Evolutionary conservation across 805 yeast genomes (phyloP), one percentile per base, ranked within the genome.

Genomic region (Starmerella floris): DNA sequence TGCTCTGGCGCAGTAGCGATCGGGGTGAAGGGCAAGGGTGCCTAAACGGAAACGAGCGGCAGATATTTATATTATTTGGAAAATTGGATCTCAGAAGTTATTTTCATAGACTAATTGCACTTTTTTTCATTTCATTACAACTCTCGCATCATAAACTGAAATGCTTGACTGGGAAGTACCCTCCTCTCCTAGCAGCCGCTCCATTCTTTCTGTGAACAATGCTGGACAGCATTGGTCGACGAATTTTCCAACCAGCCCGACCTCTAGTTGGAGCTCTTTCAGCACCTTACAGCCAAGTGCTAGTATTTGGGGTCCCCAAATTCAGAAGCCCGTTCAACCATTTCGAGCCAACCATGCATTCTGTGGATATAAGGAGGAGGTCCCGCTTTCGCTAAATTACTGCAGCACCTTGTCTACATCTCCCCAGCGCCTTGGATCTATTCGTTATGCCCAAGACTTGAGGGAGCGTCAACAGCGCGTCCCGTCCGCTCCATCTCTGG

Each of bases 281-380:
- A 11, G 36, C 15, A 11, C 27, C 3, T 30, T 46, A 22, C 51
- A 46, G 41, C 50, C 50, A 10, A 46, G 48, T 37, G 35, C 37
- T 3, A 46, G 44, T 23, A 46, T 46, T 10, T 46, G 50, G 50
- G 50, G 50, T 5, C 32, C 42, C 2, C 48, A 43, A 23, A 35
- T 45, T 9, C 35, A 39, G n/a, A 13, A 30, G n/a, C 9, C 27
- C 8, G 5, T n/a, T n/a, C 11, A 25, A 13, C 28, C 28, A 9
- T 8, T 13, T 9, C 28, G 28, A 25, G 13, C 28, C 13, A 25
- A 25, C 13, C 13, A 25, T 13, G 28, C 11, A 25, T 8, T 25
- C 28, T 13, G 11, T 25, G 13, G 28, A 13, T n/a, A 13, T 10
- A 23, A 9, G n/a, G 36, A 22, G 26, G 26, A 33, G 17, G 15